phyloP scores from a whole-genome alignment of 2,329 filamentous ascomycete genomes.

The Cyclaneusma minus region DNA sequence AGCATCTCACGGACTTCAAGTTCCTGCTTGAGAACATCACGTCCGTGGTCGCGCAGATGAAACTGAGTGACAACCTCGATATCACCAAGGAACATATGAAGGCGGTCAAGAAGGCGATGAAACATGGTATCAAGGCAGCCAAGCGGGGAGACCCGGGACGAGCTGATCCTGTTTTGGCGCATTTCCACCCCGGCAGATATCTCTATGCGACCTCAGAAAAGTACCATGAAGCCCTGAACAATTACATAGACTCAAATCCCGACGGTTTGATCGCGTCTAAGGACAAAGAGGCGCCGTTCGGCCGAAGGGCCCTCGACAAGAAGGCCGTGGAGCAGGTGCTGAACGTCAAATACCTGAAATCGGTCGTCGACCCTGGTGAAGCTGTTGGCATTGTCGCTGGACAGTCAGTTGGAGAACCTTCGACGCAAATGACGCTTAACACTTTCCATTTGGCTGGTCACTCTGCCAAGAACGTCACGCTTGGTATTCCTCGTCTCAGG shows the following conservation, averaged over 20 bases:
- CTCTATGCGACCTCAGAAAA: constrained; percentile 81
- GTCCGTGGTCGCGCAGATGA: constrained; percentile 64
- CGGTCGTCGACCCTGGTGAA: constrained; percentile 86
- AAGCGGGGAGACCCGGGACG: constrained; percentile 36
- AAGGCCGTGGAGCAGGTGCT: constrained; percentile 54
- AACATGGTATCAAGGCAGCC: constrained; percentile 62
- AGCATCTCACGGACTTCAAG: constrained; percentile 77
- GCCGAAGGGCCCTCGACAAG: constrained; percentile 16
- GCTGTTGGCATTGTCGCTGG: constrained; percentile 93
- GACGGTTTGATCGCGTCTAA: constrained; percentile 41
- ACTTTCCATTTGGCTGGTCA: constrained; percentile 99
- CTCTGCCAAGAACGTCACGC: constrained; percentile 94
- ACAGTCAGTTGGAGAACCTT: constrained; percentile 92
- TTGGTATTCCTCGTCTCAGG: constrained; percentile 91
- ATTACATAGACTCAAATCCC: constrained; percentile 67
- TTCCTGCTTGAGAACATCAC: constrained; percentile 79
- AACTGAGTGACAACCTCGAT: constrained; percentile 42
- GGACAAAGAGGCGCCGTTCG: constrained; percentile 24
- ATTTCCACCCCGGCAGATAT: constrained; percentile 61
- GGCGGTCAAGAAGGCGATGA: constrained; percentile 53
- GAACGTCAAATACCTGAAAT: constrained; percentile 83
- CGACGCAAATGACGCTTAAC: constrained; percentile 98
- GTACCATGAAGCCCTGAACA: constrained; percentile 57
- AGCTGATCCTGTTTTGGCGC: constrained; percentile 55
- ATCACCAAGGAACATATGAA: constrained; percentile 52